Conservation (phyloP, 495 filamentous ascomycete genomes). For the Penicillium malachiteum region DNA sequence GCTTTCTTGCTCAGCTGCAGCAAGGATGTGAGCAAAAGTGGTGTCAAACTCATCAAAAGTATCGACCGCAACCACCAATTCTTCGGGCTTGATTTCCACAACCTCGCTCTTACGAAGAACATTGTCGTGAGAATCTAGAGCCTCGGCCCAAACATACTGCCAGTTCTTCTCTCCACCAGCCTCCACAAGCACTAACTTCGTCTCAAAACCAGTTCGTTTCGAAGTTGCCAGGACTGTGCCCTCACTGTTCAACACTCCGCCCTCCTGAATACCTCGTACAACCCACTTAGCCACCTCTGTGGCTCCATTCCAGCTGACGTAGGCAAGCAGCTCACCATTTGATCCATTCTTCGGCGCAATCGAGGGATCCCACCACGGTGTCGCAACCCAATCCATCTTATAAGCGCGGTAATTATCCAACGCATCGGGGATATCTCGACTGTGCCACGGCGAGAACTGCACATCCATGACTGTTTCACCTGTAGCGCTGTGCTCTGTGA, state of each 20-base stretch:
- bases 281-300: conserved; percentile 39
- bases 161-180: conserved; percentile 3
- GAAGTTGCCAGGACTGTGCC: conserved; percentile 6
- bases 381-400: conserved; percentile 22
- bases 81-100: conserved; percentile 14
- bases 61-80: conserved; percentile 5
- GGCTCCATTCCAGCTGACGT: conserved; percentile 45
- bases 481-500: conserved; percentile 18
- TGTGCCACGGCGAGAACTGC: conserved; percentile 25
- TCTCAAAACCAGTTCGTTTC: conserved; percentile 19
- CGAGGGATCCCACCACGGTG: conserved; percentile 19
- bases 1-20: not conserved
- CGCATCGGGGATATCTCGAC: conserved; percentile 17
- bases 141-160: conserved; percentile 22
- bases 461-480: conserved; percentile 20
- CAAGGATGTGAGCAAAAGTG: not conserved
- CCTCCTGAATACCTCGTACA: conserved; percentile 7
- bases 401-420: conserved; percentile 26
- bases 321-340: conserved; percentile 10
- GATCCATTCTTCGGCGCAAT: conserved; percentile 11
- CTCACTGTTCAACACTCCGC: not conserved
- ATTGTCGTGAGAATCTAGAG: conserved; percentile 8
- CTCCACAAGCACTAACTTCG: conserved; percentile 12
- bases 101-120: conserved; percentile 13
- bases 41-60: not conserved